Evolutionary conservation across 2,329 filamentous ascomycete species (phyloP).

Genomic region (Tothia fuscella): DNA sequence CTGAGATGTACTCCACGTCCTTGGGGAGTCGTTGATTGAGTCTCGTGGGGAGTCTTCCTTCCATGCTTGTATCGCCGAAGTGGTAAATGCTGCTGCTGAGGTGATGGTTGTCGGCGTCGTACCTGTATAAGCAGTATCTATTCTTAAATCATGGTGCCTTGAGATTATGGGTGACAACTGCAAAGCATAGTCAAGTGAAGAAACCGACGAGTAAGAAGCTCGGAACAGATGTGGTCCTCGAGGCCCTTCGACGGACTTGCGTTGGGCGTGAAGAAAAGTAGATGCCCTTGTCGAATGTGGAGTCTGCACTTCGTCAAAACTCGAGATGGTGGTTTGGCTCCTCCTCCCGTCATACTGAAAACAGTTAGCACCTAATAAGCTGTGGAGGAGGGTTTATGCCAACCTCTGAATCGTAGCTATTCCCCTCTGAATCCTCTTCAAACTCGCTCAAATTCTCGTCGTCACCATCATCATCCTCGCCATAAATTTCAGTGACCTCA

Average conservation of each 20-base stretch:
- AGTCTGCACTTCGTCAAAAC: slow-evolving; percentile 71
- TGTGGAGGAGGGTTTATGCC: too few relatives aligned
- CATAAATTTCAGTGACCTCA: slow-evolving; percentile 64
- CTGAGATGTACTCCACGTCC: slow-evolving; percentile 60
- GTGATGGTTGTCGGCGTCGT: slow-evolving; percentile 14
- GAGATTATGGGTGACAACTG: slow-evolving; percentile 65
- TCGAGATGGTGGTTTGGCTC: slow-evolving; percentile 78
- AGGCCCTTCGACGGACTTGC: slow-evolving; percentile 63
- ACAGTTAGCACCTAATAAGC: too few relatives aligned
- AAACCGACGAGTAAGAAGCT: slow-evolving; percentile 44
- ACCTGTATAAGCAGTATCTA: slow-evolving; percentile 29
- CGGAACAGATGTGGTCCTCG: slow-evolving; percentile 80
- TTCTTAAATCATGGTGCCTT: slow-evolving; percentile 38
- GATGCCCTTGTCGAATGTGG: slow-evolving; percentile 44
- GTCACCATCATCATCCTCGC: slow-evolving; percentile 51
- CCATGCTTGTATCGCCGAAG: too few relatives aligned
- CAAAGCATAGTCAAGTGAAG: slow-evolving; percentile 40
- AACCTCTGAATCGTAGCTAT: too few relatives aligned
- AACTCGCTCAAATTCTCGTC: slow-evolving; percentile 25
- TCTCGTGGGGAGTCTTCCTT: too few relatives aligned
- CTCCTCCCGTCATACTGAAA: slow-evolving; percentile 45
- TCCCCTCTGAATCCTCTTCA: slow-evolving; percentile 47
- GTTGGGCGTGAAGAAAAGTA: slow-evolving; percentile 43
- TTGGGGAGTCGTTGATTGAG: slow-evolving; percentile 48
- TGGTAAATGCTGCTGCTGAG: slow-evolving; percentile 32